Percentiles rank a stretch among this genome's conserved stretches.
These are phyloP conservation scores for Striga asiatica DNA, from an alignment of 257 asterid genomes.

Conservation along the genomic window DNA sequence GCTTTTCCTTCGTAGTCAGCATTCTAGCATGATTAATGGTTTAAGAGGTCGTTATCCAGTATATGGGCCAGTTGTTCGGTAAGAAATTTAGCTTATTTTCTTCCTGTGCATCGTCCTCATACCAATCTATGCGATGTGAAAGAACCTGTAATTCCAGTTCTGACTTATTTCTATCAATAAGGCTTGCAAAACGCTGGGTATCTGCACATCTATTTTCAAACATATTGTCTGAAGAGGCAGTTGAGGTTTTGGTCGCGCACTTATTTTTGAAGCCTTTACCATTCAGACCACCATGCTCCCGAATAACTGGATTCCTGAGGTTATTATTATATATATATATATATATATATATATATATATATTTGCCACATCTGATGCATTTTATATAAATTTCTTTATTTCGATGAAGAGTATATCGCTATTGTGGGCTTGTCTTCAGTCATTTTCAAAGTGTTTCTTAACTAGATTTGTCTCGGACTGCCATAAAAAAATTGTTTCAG, in stretches of 20 bases:
- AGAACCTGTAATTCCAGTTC: neutral
- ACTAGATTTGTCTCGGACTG: no score
- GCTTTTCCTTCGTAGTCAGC: conserved; percentile 69
- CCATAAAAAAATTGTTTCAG: neutral
- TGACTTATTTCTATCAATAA: conserved; percentile 12
- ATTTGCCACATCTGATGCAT: conserved; percentile 1
- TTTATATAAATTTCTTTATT: neutral
- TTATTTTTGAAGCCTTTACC: conserved; percentile 81
- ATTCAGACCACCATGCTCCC: conserved; percentile 64
- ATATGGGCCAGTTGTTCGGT: conserved; percentile 84
- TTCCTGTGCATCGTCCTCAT: conserved; percentile 5
- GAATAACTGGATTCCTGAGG: conserved; percentile 88
- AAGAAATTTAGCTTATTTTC: conserved; percentile 14
- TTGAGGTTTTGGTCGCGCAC: conserved; percentile 85
- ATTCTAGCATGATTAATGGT: conserved; percentile 85
- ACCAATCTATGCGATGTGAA: neutral
- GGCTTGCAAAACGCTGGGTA: conserved; percentile 99
- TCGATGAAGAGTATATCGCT: neutral
- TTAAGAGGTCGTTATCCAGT: conserved; percentile 78
- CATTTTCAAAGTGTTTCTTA: neutral
- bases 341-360: no score
- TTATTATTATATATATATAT: no score
- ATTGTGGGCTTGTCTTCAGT: neutral
- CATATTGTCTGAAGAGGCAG: conserved; percentile 66
- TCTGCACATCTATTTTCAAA: conserved; percentile 83